Evolutionary conservation across 331 rosid genomes (phyloP).

Genomic region (Arachis monticola): DNA sequence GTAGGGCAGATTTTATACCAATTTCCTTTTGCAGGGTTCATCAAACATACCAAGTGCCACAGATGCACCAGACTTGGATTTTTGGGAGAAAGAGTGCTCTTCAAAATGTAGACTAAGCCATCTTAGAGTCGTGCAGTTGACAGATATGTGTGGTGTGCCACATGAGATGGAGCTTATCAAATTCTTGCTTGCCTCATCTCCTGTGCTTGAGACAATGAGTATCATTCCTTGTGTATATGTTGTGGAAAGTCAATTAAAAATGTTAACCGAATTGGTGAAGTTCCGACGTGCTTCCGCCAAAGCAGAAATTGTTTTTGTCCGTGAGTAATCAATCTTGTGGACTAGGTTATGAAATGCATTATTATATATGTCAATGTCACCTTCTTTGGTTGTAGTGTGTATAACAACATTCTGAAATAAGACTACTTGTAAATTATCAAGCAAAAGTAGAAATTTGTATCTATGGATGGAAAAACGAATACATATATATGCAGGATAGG

Average conservation of each 20-base stretch:
- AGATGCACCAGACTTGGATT: conserved; percentile 68
- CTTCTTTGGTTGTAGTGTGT: background rate
- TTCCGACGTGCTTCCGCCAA: conserved; percentile 77
- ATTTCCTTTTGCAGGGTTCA: conserved; percentile 61
- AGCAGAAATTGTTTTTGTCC: conserved; percentile 65
- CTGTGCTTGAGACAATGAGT: conserved; percentile 70
- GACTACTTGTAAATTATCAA: conserved; percentile 14
- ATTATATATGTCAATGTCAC: conserved; percentile 23
- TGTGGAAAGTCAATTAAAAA: conserved; percentile 53
- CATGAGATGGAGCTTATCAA: conserved; percentile 83
- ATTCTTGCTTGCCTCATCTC: conserved; percentile 71
- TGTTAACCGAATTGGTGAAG: conserved; percentile 72
- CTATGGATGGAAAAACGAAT: background rate
- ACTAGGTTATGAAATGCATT: conserved; percentile 32
- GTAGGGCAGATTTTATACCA: conserved; percentile 12
- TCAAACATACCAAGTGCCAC: conserved; percentile 52
- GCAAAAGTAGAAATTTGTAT: background rate
- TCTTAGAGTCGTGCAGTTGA: conserved; percentile 70
- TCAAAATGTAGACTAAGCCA: conserved; percentile 49
- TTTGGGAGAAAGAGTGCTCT: conserved; percentile 67
- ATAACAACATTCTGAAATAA: conserved; percentile 15
- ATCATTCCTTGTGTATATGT: conserved; percentile 55
- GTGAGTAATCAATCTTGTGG: conserved; percentile 42
- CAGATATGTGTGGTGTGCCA: conserved; percentile 74
- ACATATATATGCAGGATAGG: no score